Conservation (phyloP, 371 early-diverging fungal genomes). For the Nosema muscidifuracis region DNA sequence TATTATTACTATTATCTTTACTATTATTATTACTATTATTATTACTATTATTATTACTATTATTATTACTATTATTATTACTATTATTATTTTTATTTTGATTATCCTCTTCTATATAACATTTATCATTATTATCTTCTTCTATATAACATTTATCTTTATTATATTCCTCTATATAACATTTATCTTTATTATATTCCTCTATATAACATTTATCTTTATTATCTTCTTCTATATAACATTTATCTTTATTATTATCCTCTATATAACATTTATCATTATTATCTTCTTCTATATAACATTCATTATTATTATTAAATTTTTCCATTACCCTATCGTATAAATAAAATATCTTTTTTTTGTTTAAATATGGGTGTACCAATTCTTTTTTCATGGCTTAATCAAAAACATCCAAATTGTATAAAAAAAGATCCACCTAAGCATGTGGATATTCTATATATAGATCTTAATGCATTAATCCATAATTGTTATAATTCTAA, state of each 20-base stretch:
- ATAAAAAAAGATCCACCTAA: conserved; percentile 69
- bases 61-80: background rate
- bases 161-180: too few relatives aligned
- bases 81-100: background rate
- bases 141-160: too few relatives aligned
- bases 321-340: background rate
- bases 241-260: too few relatives aligned
- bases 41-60: background rate
- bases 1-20: background rate
- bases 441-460: conserved; percentile 89
- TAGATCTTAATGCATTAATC: conserved; percentile 98
- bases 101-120: too few relatives aligned
- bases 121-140: too few relatives aligned
- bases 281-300: too few relatives aligned
- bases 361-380: conserved; percentile 64
- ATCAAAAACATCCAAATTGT: conserved; percentile 73
- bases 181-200: too few relatives aligned
- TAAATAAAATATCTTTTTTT: conserved; percentile 20
- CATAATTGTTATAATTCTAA: conserved; percentile 88
- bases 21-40: too few relatives aligned
- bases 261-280: too few relatives aligned
- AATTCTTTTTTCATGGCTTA: conserved; percentile 72
- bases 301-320: too few relatives aligned
- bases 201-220: too few relatives aligned
- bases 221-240: too few relatives aligned